Base-by-base conservation (phyloP, 1,284 basidiomycete species). In the Papiliotrema terrestris region DNA sequence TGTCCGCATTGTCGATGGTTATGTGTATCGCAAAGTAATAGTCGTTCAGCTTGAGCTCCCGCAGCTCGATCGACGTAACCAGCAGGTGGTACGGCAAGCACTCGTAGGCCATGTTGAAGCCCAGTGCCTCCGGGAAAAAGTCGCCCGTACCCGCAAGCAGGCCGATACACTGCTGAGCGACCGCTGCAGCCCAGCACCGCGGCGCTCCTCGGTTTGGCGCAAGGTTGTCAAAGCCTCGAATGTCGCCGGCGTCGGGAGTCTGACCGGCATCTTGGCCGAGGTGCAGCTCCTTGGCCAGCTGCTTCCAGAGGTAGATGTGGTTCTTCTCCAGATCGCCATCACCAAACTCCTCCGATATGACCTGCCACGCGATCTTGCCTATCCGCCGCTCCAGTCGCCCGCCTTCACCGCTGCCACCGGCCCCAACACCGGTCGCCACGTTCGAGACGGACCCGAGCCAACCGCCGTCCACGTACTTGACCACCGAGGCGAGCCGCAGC, bases 81-180 rank as follows among this genome's bases (percentile, higher is more conserved):
- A 71, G 59, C 29, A 73, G 59, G 52, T 73, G 71, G 51, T 66
- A 69, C 3, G 71, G 65, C 25, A 73, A 57, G 6, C 60, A 54
- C 52, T 73, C 71, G 59, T 73, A 72, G 9, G 71, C 65, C 60
- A 70, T 63, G 52, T 73, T 72, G 65, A 71, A 73, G 35, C 71
- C 71, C 4, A 73, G 56, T 13, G 65, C 65, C 52, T 73, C 71
- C 1, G 69, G 67, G 41, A 71, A 65, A 52, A 62, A 71, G 25
- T 71, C 66, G 41, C 57, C 51, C 9, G 68, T 46, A 8, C 61
- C 55, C 2, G 65, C 58, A 3, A 66, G 51, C 11, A 69, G 55
- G 17, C 63, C 64, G 52, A 71, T 61, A 60, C 63, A 63, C 45
- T 65, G 69, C 49, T 73, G 71, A 23, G 65, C 68, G 20, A 73